Base-by-base conservation (phyloP, 768 basidiomycete genomes). In the Leccinum olivaceopallidum region DNA sequence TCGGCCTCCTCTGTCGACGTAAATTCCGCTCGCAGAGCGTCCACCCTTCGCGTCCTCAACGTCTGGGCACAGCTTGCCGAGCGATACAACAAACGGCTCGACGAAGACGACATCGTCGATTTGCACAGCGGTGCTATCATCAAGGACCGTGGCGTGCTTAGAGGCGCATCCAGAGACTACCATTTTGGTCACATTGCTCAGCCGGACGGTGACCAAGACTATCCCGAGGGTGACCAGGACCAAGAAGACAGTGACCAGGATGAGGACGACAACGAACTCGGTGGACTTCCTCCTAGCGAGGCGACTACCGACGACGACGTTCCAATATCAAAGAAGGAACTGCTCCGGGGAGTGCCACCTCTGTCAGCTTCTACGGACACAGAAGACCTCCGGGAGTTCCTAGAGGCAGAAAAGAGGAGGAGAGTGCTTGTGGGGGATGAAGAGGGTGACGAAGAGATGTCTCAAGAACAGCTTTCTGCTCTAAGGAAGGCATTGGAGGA, bases 61-160 rank as follows among this genome's bases (percentile, higher is more conserved):
- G 76, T 83, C 14, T 92, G 91, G 90, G 78, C 82, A 28, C 78
- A 83, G 55, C 82, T 93, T 4, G 89, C 83, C 4, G 84, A 87
- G 53, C 82, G 88, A 26, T 88, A 92, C 69, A 79, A 82, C 36
- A 80, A 83, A 55, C 79, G 81, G 49, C 75, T 90, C 42, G 88
- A 90, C 64, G 86, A 92, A 67, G 91, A 93, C 71, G 91, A 94
- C 70, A 86, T 92, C 51, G 78, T 93, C 34, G 87, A 92, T 67
- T 75, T 94, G 3, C 75, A 78, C 57, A 85, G 83, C 12, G 82
- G 80, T 12, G 71, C 81, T 61, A 78, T 93, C 47, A 76, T 90
- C 60, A 85, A 83, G 66, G 88, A 93, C 71, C 83, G 88, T 60
- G 91, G 91, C 2, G 81, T 89, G 4, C 75, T 89, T 47, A 81